phyloP scores from a whole-genome alignment of 1,284 basidiomycete genomes.

The Microstroma glucosiphilum region DNA sequence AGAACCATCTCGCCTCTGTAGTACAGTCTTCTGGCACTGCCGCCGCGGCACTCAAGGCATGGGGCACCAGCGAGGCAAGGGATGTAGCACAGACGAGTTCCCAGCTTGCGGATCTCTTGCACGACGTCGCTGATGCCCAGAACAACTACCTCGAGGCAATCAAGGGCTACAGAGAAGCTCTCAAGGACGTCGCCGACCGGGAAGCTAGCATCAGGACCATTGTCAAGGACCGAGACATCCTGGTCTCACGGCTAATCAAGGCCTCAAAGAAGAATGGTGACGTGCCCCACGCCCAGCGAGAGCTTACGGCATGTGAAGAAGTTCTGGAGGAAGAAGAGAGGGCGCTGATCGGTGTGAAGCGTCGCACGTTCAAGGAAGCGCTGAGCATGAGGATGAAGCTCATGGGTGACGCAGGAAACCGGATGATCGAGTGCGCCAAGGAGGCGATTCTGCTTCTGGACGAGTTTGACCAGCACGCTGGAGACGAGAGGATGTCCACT shows the following conservation, averaged over 20 bases:
- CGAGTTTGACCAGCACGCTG: conserved; percentile 43
- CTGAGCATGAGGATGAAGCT: conserved; percentile 52
- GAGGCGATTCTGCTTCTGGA: conserved; percentile 50
- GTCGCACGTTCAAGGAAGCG: conserved; percentile 52
- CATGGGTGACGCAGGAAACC: conserved; percentile 51
- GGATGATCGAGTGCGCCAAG: conserved; percentile 51
- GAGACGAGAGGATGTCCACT: conserved; percentile 20
- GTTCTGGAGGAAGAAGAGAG: conserved; percentile 50
- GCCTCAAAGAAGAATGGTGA: conserved; percentile 47
- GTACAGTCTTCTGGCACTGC: conserved; percentile 37
- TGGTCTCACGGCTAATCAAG: conserved; percentile 53
- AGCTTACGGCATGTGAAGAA: conserved; percentile 53
- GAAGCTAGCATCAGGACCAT: conserved; percentile 52
- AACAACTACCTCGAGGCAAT: conserved; percentile 50
- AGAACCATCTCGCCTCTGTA: conserved; percentile 33
- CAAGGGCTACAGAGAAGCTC: conserved; percentile 50
- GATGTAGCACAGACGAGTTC: conserved; percentile 49
- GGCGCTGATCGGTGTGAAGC: conserved; percentile 51
- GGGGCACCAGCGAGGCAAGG: conserved; percentile 52
- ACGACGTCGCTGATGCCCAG: conserved; percentile 48
- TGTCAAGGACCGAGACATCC: conserved; percentile 53
- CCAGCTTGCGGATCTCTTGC: conserved; percentile 47
- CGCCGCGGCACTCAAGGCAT: conserved; percentile 50
- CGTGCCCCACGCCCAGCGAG: conserved; percentile 50
- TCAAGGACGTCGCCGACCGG: conserved; percentile 53